Percentiles rank a stretch among this genome's conserved stretches.
Evolutionary conservation across 495 filamentous ascomycete genomes (phyloP).

Genomic region (Penicillium pulvis): DNA sequence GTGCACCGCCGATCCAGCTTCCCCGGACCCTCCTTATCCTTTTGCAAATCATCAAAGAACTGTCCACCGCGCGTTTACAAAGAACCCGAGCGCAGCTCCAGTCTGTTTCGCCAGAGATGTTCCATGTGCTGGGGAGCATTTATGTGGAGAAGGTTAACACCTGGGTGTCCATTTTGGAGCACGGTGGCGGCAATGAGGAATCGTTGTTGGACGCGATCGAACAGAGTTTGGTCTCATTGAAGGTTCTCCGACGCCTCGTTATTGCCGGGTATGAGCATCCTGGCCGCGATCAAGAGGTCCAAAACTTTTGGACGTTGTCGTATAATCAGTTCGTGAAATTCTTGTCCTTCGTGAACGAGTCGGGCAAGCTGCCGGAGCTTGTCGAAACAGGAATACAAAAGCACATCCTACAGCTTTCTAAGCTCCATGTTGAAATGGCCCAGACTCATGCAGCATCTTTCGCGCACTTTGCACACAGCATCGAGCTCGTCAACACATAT

Average conservation of each 20-base stretch:
- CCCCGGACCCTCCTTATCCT: constrained; percentile 74
- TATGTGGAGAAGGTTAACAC: constrained; percentile 72
- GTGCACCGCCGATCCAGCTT: constrained; percentile 56
- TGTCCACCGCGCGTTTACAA: constrained; percentile 74
- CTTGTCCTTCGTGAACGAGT: constrained; percentile 43
- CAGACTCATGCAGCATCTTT: constrained; percentile 75
- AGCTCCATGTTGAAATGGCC: constrained; percentile 86
- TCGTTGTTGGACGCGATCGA: constrained; percentile 63
- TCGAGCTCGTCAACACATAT: constrained; percentile 74
- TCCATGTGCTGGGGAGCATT: constrained; percentile 72
- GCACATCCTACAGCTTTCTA: constrained; percentile 85
- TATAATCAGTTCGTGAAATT: constrained; percentile 73
- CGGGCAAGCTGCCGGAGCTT: constrained; percentile 28
- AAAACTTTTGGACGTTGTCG: constrained; percentile 73
- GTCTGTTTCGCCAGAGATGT: constrained; percentile 73
- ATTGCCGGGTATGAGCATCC: constrained; percentile 83
- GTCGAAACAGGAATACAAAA: constrained; percentile 65
- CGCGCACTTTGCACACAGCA: constrained; percentile 73
- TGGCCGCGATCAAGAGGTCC: constrained; percentile 71
- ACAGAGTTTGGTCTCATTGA: constrained; percentile 76
- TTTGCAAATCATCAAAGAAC: constrained; percentile 85
- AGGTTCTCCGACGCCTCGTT: constrained; percentile 76
- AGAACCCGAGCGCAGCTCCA: constrained; percentile 72
- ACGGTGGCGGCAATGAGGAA: constrained; percentile 57
- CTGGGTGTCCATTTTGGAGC: constrained; percentile 66